phyloP scores from a whole-genome alignment of 257 asterid genomes.

The Plectranthus barbatus region DNA sequence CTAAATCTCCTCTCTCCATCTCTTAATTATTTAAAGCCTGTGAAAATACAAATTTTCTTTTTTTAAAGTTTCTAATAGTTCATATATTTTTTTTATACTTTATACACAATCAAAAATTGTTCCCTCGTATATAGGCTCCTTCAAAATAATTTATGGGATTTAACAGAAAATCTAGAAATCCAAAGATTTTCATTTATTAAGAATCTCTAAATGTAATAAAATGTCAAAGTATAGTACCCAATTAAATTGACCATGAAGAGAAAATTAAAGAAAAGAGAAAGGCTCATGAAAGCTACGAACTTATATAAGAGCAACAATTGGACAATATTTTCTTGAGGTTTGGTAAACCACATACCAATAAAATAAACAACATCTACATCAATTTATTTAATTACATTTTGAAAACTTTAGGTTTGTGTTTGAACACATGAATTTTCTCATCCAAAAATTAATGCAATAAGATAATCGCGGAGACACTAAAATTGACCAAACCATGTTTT shows the following conservation, averaged over 20 bases:
- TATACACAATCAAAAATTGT: no score
- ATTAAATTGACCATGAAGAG: background rate
- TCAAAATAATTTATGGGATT: no score
- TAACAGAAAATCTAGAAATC: no score
- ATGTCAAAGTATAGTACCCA: slow-evolving; percentile 11
- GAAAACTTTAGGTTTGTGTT: background rate
- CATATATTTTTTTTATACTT: no score
- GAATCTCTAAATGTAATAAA: background rate
- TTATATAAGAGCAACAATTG: background rate
- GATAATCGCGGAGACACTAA: background rate
- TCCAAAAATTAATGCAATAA: no score
- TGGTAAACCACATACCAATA: slow-evolving; percentile 19
- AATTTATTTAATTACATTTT: background rate
- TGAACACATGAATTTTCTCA: background rate
- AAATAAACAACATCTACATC: slow-evolving; percentile 3
- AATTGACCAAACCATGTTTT: background rate
- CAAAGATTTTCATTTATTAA: background rate
- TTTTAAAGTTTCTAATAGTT: no score
- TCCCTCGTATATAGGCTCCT: no score
- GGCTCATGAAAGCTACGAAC: background rate
- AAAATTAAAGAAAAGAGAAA: background rate
- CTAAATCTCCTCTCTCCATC: no score
- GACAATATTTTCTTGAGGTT: slow-evolving; percentile 18
- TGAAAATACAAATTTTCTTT: no score
- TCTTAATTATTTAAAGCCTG: no score